Base-by-base conservation (phyloP, 2,329 filamentous ascomycete species). In the Calonectria naviculata region DNA sequence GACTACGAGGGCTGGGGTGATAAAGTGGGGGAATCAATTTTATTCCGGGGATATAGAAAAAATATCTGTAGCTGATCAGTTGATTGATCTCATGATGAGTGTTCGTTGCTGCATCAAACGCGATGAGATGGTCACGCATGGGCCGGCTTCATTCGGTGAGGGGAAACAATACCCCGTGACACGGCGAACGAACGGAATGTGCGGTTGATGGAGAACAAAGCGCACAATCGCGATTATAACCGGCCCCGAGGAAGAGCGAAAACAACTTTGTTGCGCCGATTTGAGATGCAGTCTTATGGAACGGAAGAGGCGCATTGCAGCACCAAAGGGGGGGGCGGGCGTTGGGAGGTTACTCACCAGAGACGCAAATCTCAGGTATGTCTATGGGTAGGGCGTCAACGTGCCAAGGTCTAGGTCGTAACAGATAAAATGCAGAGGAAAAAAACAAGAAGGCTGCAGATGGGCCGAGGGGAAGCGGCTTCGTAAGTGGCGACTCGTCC, bases 391-490 rank as follows among this genome's bases (percentile, higher is more conserved):
- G 71, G 73, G 71, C 76, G 74, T 78, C 64, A 75, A 75, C 74
- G 75, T 73, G 74, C 75, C 71, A 77, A 77, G 71, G 72, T 79
- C 78, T 80, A 79, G 68, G 71, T 77, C 76, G 76, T 75, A 64
- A 75, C 71, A 74, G 72, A 73, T 69, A 68, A 74, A 75, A 71
- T 65, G 75, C 64, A 68, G 65, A 26, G 46, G 38, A 61, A 71
- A 67, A 73, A 72, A 70, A 70, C 66, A 68, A 63, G 60, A 68
- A 70, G 70, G 56, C 65, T 66, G 67, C 65, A 70, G 58, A 65
- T 67, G 61, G 62, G 68, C 65, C 61, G 70, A 68, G 42, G 62
- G 68, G 65, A 74, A 65, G 67, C 67, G 72, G 70, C 70, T 73
- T 74, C 70, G 71, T 61, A 47, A 71, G 76, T 77, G 74, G 74